Base-by-base conservation (phyloP, 495 filamentous ascomycete genomes). In the Cairneyella variabilis region DNA sequence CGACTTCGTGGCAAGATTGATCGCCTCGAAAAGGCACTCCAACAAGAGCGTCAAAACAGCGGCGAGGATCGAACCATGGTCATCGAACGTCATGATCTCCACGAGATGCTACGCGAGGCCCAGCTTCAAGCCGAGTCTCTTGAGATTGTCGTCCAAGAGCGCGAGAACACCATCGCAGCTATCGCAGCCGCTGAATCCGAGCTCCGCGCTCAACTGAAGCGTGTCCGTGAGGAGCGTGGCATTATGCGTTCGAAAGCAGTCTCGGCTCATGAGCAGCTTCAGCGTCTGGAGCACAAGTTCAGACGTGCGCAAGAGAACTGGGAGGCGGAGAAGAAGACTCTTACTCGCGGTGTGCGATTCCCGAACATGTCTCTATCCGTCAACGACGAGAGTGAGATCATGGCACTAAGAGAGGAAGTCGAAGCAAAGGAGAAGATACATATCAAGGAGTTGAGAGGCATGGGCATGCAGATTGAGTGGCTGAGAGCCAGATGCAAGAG, bases 391-490 rank as follows among this genome's bases (percentile, higher is more conserved):
- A 50, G 53, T 53, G 48, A 63, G 46, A 48, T 57, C 40, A 34
- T 54, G 44, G 30, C 50, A 41, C 18, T 55, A 55, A 65, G 51
- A 50, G 48, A 65, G 21, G 60, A 67, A 32, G 28, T 63, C 3
- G 63, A 71, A 23, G 63, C 60, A 40, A 28, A 30, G 11, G 53
- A 86, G 60, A 74, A 75, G 49, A 72, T 77, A 44, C 91, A 96
- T 58, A 78, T 78, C 54, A 85, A 84, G 60, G 95, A 97, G 70
- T 76, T 96, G 26, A 78, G 82, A 42, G 91, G 91, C 10, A 74
- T 98, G 64, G 81, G 79, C 54, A 86, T 91, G 69, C 90, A 96
- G 67, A 92, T 97, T 60, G 76, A 90, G 57, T 98, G 88, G 84
- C 80, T 97, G 53, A 78, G 84, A 53, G 90, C 88, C 3, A 79